Evolutionary conservation across 2,329 filamentous ascomycete genomes (phyloP), one percentile per base, ranked within the genome.

Genomic region (Ilyonectria destructans): DNA sequence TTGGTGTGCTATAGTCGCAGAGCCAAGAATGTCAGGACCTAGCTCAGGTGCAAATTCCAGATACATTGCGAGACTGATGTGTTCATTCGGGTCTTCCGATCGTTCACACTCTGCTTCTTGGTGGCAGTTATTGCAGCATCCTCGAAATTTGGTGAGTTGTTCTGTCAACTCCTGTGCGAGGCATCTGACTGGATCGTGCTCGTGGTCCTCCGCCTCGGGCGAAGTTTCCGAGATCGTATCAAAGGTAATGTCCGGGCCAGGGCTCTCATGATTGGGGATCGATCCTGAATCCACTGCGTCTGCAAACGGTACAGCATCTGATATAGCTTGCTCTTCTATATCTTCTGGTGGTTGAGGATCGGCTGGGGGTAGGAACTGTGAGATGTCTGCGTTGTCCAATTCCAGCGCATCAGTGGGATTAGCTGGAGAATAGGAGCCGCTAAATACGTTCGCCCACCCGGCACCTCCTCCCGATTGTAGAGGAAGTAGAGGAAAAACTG

Each of bases 181-280:
- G 33, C 6, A 5, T 5, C 12, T 2, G 6, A 35, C 33, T 35
- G 4, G 33, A 35, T 35, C 12, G 3, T 3, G 33, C 12, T 35
- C 33, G 12, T 35, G 3, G 6, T 48, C 8, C 21, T 48, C 45
- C 8, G 21, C 6, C 6, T 48, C 4, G 17, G 45, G 45, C 17
- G 45, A 48, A 6, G 45, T 48, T 23, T 48, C 21, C 21, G 8
- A 48, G 45, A 6, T 48, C 8, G 45, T 48, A 48, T 48, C 21
- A 6, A 48, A 48, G 45, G 45, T n/a, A 51, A 51, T 51, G 48
- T 21, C 48, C 21, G 26, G 48, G 48, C 48, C 48, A 26, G 48
- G 48, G 5, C 48, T 51, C 21, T 51, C 13, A 31, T 51, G 48
- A 23, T 23, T 23, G 2, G 21, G 4, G 4, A 23, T 23, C n/a